Conservation (phyloP, 352 stramenopile genomes). For the Globisporangium spiculum region DNA sequence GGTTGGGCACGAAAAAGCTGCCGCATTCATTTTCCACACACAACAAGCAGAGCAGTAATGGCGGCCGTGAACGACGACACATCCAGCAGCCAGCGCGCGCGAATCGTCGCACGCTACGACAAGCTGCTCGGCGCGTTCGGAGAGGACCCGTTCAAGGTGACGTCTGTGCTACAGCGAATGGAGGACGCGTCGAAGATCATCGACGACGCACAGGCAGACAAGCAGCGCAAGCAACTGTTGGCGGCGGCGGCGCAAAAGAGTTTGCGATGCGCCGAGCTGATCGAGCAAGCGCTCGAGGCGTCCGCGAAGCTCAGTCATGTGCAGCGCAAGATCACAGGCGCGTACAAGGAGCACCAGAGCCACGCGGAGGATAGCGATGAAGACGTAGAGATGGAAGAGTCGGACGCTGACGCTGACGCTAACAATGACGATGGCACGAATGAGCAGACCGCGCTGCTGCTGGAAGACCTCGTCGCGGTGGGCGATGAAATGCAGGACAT, state of each 20-base stretch:
- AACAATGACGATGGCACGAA: conserved; percentile 28
- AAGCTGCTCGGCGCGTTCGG: conserved; percentile 55
- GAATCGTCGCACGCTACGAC: conserved; percentile 48
- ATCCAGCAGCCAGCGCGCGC: conserved; percentile 13
- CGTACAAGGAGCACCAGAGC: conserved; percentile 22
- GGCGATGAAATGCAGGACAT: conserved; percentile 48
- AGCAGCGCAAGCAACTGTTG: conserved; percentile 41
- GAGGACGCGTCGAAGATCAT: conserved; percentile 37
- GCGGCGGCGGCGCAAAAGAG: conserved; percentile 46
- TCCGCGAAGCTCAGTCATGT: conserved; percentile 43
- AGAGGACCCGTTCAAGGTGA: conserved; percentile 46
- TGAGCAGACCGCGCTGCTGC: conserved; percentile 43
- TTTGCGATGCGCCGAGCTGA: conserved; percentile 71
- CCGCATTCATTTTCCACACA: not conserved
- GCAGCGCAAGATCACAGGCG: conserved; percentile 37
- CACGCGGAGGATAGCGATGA: conserved; percentile 17
- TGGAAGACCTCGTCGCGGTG: conserved; percentile 57
- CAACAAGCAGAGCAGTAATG: conserved; percentile 2
- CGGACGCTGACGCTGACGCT: conserved; percentile 22
- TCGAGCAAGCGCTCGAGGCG: conserved; percentile 62
- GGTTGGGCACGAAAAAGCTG: conserved; percentile 18
- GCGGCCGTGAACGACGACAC: not conserved
- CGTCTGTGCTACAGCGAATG: conserved; percentile 26
- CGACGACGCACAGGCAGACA: conserved; percentile 20
- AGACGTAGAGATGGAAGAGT: conserved; percentile 36